Conservation (phyloP, 768 basidiomycete genomes). For the Suillus subalutaceus region DNA sequence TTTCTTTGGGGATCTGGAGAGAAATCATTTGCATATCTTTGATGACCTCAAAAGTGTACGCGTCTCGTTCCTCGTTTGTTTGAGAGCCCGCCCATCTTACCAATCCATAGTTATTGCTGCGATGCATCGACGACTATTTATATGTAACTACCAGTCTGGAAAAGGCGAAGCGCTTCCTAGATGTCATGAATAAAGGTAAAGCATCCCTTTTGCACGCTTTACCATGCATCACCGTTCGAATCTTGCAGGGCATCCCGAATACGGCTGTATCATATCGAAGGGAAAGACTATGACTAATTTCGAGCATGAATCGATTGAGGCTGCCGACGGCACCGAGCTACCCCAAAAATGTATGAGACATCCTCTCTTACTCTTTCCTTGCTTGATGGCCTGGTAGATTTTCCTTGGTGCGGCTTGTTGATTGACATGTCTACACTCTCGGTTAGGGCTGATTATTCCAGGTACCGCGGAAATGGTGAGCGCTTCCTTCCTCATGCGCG, state of each 20-base stretch:
- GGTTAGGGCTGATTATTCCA: constrained; percentile 75
- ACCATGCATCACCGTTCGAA: neutral
- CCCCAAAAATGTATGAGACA: constrained; percentile 41
- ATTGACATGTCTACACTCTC: constrained; percentile 80
- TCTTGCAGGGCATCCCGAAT: constrained; percentile 80
- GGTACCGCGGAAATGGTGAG: constrained; percentile 65
- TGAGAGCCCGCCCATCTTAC: too few species aligned
- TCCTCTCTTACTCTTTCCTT: neutral
- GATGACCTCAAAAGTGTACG: constrained; percentile 66
- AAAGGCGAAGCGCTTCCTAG: constrained; percentile 70
- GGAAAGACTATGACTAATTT: constrained; percentile 93
- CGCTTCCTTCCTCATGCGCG: neutral
- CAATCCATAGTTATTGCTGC: constrained; percentile 64
- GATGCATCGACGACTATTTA: constrained; percentile 93
- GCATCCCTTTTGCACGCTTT: neutral
- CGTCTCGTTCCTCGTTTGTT: neutral
- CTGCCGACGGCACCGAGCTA: constrained; percentile 55
- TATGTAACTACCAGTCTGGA: constrained; percentile 70
- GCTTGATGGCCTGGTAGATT: constrained; percentile 51
- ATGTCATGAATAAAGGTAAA: constrained; percentile 73
- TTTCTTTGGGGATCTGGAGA: constrained; percentile 93
- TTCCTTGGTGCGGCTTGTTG: constrained; percentile 92
- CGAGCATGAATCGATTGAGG: constrained; percentile 52
- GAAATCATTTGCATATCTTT: constrained; percentile 49
- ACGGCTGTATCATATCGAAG: constrained; percentile 89